Evolutionary conservation across 805 yeast genomes (phyloP), one percentile per base, ranked within the genome.

Genomic region (Starmerella stigmatis): DNA sequence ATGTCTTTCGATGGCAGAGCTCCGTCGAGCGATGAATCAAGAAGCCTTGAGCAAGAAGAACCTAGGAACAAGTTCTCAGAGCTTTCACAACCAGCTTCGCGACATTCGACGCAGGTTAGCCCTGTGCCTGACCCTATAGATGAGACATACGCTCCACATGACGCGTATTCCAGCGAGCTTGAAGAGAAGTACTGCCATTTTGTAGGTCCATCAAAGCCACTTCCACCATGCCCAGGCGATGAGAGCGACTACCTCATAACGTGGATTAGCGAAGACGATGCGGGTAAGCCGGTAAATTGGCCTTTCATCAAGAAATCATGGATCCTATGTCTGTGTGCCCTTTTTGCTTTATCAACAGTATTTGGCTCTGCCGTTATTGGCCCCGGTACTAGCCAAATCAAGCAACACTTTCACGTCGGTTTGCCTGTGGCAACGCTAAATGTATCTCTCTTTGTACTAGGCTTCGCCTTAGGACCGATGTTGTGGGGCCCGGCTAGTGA

Each of bases 391-490:
- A 63, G 57, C 16, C 59, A 62, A 15, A 60, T 78, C 31, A 67
- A 73, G 51, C 65, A 51, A 37, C 64, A 70, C 30, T 86, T 64
- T 63, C 73, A 73, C 48, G 78, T 88, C 39, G 79, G 82, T 29
- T 47, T 57, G 5, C 81, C 76, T 11, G 86, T 78, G 15, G 80
- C 81, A 10, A 72, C 83, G 17, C 69, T 89, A 37, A 81, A 85
- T 47, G 72, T 85, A 7, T 76, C 96, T 0, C 68, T 86, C 16
- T 88, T 75, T 57, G 95, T 88, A 12, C 63, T 85, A 33, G 97
- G 96, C 8, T 88, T 86, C 63, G 96, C 95, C 1, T 71, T 85
- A 1, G 95, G 96, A 19, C 96, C 97, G 3, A 69, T 86, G 41
- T 57, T 84, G 33, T 86, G 92, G 85, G 95, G 92, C 26, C 94